Evolutionary conservation across 106 monocot genomes (phyloP), one percentile per base, ranked within the genome.

Genomic region (Dioscorea dumetorum): DNA sequence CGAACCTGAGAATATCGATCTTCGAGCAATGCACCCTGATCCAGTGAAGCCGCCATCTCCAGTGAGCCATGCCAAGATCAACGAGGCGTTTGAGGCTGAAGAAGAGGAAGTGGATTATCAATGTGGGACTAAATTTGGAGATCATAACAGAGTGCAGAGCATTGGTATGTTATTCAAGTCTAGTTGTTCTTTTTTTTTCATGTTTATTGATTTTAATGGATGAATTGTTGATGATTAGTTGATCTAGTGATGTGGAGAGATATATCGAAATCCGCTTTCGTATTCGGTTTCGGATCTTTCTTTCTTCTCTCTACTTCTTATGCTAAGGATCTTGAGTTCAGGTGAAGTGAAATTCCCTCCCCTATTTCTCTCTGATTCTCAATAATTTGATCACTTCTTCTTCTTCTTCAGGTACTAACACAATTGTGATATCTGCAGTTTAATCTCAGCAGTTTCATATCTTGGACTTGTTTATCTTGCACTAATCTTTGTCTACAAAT

Each of bases 201-300:
- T 20, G 17, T 62, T 56, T 2, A 34, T 31, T 18, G 11, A 22
- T 18, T 11, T 57, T 11, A 58, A 8, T 33, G 50, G 9, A 15
- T 13, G 14, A 64, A 66, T 49, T 22, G 16, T 18, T 75, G 15
- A 24, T 17, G 17, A 22, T 67, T 78, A 97, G 95, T 97, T 77
- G 89, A 91, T 74, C 64, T 97, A 71, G 73, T 97, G 16, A 97
- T 89, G 95, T 97, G 95, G 95, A 88, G 84, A 76, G 88, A 97
- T 31, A 61, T 77, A 48, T 58, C 84, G n/a, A 84, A 69, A 73
- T 56, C 84, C 6, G 79, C 80, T 66, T 80, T 84, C 31, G 73
- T 80, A 15, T 84, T 84, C 23, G 84, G 84, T 2, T 22, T 73
- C 17, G 84, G 84, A 19, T 62, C 76, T 6, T 84, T 84, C 63